These are phyloP conservation scores for Funneliformis caledonium DNA, from an alignment of 371 early-diverging fungal species.

Conservation along the genomic window DNA sequence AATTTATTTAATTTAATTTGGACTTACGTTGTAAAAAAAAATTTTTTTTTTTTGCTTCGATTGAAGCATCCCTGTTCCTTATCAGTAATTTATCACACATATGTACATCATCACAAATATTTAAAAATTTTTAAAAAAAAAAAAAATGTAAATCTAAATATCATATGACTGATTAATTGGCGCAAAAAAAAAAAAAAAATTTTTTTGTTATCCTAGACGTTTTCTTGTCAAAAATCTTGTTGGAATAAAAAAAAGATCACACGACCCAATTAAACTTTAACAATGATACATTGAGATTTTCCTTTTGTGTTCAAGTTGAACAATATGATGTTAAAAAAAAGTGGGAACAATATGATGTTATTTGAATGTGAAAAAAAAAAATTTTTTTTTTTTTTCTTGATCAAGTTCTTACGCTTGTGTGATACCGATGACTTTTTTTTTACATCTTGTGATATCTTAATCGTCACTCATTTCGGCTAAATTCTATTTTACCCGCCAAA, in stretches of 20 bases:
- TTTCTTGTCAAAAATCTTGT: background rate
- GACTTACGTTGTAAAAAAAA: too few species aligned
- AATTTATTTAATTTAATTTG: too few species aligned
- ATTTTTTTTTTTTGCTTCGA: too few species aligned
- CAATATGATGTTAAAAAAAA: too few species aligned
- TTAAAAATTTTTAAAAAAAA: background rate
- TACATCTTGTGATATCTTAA: too few species aligned
- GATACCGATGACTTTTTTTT: too few species aligned
- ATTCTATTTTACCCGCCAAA: background rate
- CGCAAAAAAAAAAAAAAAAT: too few species aligned
- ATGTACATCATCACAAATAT: background rate
- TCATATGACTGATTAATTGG: background rate
- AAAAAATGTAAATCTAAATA: background rate
- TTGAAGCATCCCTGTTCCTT: too few species aligned
- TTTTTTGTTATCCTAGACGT: background rate
- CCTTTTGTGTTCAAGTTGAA: background rate
- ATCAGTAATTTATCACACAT: background rate
- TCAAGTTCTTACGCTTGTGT: background rate
- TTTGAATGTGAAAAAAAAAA: background rate
- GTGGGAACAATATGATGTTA: background rate
- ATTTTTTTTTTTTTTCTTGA: background rate
- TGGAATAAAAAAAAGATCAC: too few species aligned
- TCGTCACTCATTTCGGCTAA: too few species aligned
- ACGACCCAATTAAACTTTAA: too few species aligned
- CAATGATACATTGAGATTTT: too few species aligned